Conservation (phyloP, 2,329 filamentous ascomycete species). For the Gnomoniopsis smithogilvyi region DNA sequence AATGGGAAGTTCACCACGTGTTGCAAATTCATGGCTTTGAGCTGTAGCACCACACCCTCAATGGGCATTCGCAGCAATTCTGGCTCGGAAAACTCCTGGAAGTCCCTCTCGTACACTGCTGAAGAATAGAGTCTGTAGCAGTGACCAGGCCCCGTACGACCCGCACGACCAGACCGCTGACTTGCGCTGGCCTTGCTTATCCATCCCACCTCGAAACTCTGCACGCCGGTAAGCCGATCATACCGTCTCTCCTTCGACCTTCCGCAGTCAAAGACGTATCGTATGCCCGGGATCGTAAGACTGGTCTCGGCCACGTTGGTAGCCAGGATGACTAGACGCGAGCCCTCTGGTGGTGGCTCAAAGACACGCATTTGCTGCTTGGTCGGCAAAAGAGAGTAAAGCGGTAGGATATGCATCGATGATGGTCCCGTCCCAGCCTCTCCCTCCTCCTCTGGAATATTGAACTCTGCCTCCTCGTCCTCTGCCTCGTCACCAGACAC, state of each 20-base stretch:
- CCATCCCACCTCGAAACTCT: slow-evolving; percentile 94
- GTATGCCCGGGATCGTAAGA: slow-evolving; percentile 91
- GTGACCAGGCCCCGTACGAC: slow-evolving; percentile 91
- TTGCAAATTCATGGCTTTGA: slow-evolving; percentile 92
- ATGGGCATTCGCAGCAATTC: slow-evolving; percentile 90
- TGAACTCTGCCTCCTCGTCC: slow-evolving; percentile 62
- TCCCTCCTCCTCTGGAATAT: slow-evolving; percentile 64
- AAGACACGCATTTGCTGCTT: slow-evolving; percentile 91
- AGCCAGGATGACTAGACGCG: slow-evolving; percentile 81
- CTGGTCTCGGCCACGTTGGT: slow-evolving; percentile 98
- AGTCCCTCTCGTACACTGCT: slow-evolving; percentile 88
- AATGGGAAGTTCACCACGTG: slow-evolving; percentile 94
- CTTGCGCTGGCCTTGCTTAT: slow-evolving; percentile 96
- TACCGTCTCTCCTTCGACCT: slow-evolving; percentile 90
- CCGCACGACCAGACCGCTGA: slow-evolving; percentile 89
- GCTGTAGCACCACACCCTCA: slow-evolving; percentile 85
- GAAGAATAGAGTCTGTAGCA: slow-evolving; percentile 95
- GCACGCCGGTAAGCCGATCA: slow-evolving; percentile 82
- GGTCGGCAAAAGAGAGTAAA: slow-evolving; percentile 90
- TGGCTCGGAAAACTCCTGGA: slow-evolving; percentile 79
- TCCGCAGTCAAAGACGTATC: slow-evolving; percentile 94
- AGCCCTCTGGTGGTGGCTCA: slow-evolving; percentile 76
- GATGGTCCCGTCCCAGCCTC: slow-evolving; percentile 57
- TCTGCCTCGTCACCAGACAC: slow-evolving; percentile 59
- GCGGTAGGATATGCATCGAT: slow-evolving; percentile 83